Conservation (phyloP, 2,329 filamentous ascomycete genomes). For the Fusarium tanahbumbuense region DNA sequence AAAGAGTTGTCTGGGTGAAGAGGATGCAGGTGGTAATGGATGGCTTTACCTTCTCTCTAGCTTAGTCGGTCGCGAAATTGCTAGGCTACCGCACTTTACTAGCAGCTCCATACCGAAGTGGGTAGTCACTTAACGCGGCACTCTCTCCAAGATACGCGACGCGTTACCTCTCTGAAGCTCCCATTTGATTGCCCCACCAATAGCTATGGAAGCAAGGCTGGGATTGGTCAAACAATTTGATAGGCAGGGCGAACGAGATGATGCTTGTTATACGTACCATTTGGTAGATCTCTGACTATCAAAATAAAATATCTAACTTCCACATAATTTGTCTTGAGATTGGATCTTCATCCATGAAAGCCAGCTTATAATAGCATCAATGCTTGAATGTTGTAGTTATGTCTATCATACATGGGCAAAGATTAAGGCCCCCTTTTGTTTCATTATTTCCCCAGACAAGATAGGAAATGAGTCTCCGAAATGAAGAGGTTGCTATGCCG, state of each 20-base stretch:
- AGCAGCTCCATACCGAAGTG: slow-evolving; percentile 13
- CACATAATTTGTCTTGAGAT: not conserved
- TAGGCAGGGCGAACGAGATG: not conserved
- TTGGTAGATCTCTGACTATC: not conserved
- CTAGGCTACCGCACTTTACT: slow-evolving; percentile 24
- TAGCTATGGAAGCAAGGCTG: not conserved
- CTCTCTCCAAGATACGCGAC: slow-evolving; percentile 13
- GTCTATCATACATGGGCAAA: slow-evolving; percentile 7
- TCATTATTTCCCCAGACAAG: not conserved
- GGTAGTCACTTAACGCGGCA: slow-evolving; percentile 37
- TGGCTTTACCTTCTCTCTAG: slow-evolving; percentile 5
- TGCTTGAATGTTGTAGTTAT: not conserved
- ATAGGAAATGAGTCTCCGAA: slow-evolving; percentile 3
- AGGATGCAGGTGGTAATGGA: slow-evolving; percentile 26
- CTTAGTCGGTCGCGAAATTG: slow-evolving; percentile 30
- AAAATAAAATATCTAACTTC: not conserved
- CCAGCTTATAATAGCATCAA: not conserved
- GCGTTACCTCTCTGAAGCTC: slow-evolving; percentile 12
- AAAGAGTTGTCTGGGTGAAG: slow-evolving; percentile 31
- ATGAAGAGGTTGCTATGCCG: slow-evolving; percentile 2
- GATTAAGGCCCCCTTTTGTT: not conserved
- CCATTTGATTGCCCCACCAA: not conserved
- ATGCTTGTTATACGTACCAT: not conserved
- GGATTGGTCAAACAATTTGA: not conserved
- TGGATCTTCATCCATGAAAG: not conserved